These are phyloP conservation scores for Ophiostoma sp. DNA, from an alignment of 2,329 filamentous ascomycete genomes.

Conservation along the genomic window DNA sequence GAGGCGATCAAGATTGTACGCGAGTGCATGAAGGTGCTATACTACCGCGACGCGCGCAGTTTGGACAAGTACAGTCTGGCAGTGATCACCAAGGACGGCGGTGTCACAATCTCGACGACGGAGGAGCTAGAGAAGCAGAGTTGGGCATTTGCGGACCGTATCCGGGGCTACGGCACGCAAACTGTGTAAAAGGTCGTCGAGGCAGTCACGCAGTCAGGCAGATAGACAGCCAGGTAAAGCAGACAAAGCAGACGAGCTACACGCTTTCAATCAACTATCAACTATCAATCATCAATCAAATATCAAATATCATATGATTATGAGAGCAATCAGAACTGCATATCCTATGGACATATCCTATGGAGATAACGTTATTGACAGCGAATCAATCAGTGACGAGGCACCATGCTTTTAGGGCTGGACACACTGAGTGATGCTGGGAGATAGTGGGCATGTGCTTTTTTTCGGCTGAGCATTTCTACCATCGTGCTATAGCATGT, in stretches of 20 bases:
- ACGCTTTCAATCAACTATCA: not conserved
- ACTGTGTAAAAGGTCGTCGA: constrained; percentile 40
- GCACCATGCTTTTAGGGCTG: too few relatives aligned
- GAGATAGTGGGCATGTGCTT: too few relatives aligned
- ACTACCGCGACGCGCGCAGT: constrained; percentile 92
- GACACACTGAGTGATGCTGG: too few relatives aligned
- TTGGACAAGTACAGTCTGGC: constrained; percentile 88
- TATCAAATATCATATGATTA: too few relatives aligned
- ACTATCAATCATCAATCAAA: too few relatives aligned
- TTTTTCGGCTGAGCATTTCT: too few relatives aligned
- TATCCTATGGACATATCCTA: too few relatives aligned
- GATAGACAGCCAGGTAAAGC: not conserved
- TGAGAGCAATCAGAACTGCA: too few relatives aligned
- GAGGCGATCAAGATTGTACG: constrained; percentile 73
- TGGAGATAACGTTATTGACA: too few relatives aligned
- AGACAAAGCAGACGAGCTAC: not conserved
- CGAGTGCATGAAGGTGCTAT: constrained; percentile 97
- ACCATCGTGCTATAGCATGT: too few relatives aligned
- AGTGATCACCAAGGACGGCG: constrained; percentile 78
- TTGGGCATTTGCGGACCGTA: constrained; percentile 95
- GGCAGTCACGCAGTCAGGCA: not conserved
- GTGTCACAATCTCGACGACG: constrained; percentile 76
- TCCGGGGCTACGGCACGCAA: constrained; percentile 93
- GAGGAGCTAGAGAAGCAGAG: constrained; percentile 92
- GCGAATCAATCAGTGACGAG: too few relatives aligned